Percentiles rank a stretch among this genome's conserved stretches.
phyloP scores from a whole-genome alignment of 2,329 filamentous ascomycete genomes.

The Aspergillus fumigatiaffinis region DNA sequence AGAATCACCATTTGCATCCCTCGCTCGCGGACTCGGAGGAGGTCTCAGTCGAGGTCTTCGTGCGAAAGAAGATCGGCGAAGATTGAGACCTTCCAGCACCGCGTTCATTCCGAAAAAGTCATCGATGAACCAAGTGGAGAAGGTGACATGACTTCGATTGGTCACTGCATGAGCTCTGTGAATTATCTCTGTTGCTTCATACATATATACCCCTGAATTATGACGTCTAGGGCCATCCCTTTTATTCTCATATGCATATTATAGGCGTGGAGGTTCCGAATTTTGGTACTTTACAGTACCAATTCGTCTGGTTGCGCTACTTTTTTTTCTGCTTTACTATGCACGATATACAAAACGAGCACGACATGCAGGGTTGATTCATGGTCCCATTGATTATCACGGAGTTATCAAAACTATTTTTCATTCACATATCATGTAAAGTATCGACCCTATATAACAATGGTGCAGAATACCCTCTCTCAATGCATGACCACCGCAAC shows the following conservation, averaged over 20 bases:
- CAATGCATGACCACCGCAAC: constrained; percentile 50
- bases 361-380: not conserved
- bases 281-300: not conserved
- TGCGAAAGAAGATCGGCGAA: constrained; percentile 29
- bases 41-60: constrained; percentile 40
- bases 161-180: not conserved
- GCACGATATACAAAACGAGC: not conserved
- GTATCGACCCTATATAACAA: not conserved
- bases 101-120: constrained; percentile 20
- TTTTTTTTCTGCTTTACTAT: not conserved
- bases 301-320: not conserved
- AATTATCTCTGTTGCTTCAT: not conserved
- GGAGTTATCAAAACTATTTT: not conserved
- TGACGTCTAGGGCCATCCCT: not conserved
- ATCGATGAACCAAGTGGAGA: constrained; percentile 24
- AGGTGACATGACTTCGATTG: constrained; percentile 4
- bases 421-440: not conserved
- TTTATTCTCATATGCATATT: not conserved
- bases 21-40: constrained; percentile 40
- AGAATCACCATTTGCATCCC: constrained; percentile 36
- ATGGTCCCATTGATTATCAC: not conserved
- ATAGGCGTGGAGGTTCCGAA: not conserved
- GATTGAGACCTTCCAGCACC: constrained; percentile 11
- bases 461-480: not conserved
- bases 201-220: not conserved